Evolutionary conservation across 495 filamentous ascomycete genomes (phyloP).

Genomic region (Neurospora sp.): DNA sequence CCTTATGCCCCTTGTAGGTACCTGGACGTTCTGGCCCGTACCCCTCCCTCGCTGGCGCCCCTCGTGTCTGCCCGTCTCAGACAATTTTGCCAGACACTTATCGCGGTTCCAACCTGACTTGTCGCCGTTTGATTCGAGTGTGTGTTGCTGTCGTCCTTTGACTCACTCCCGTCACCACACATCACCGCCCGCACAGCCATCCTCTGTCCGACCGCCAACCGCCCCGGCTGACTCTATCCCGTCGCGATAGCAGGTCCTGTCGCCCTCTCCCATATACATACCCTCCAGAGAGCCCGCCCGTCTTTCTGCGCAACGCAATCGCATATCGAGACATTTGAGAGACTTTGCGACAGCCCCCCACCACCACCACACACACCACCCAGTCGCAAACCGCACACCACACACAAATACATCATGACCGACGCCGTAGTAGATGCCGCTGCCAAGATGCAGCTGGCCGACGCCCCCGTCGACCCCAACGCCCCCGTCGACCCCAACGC

Average conservation of each 20-base stretch:
- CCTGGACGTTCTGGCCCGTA: not conserved
- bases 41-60: not conserved
- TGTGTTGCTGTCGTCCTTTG: not conserved
- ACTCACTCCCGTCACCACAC: not conserved
- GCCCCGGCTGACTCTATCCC: not conserved
- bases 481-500: conserved; percentile 32
- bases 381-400: not conserved
- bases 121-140: not conserved
- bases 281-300: not conserved
- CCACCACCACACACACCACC: not conserved
- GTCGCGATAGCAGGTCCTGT: not conserved
- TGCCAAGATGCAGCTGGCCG: conserved; percentile 50
- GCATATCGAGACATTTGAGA: not conserved
- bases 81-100: not conserved
- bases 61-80: not conserved
- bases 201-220: not conserved
- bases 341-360: not conserved
- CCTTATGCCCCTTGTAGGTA: not conserved
- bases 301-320: not conserved
- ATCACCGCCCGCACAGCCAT: not conserved
- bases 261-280: not conserved
- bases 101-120: not conserved
- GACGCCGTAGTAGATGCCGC: conserved; percentile 42
- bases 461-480: conserved; percentile 40
- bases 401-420: conserved; percentile 33